These are phyloP conservation scores for Termitomyces sp. DNA, from an alignment of 768 basidiomycete species.

Conservation along the genomic window DNA sequence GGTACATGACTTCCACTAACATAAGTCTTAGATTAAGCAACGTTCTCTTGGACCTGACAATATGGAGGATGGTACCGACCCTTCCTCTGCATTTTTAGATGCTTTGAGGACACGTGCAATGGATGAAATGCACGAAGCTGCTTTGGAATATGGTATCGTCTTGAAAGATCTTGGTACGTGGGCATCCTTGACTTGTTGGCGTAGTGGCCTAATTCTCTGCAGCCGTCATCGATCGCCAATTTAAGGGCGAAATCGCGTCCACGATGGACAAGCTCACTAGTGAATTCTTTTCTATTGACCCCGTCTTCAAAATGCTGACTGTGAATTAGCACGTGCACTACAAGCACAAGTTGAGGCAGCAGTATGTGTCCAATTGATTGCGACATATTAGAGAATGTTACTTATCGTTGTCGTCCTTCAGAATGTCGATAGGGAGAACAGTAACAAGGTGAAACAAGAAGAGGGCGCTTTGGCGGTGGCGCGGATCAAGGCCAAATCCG, in stretches of 20 bases:
- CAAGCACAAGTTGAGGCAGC: constrained; percentile 88
- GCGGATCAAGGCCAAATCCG: constrained; percentile 65
- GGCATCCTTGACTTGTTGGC: not conserved
- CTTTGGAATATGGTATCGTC: constrained; percentile 78
- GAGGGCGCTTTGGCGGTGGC: constrained; percentile 75
- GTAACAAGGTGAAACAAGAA: constrained; percentile 83
- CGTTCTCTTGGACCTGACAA: constrained; percentile 73
- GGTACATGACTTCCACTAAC: not conserved
- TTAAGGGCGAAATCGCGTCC: constrained; percentile 82
- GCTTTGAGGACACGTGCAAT: constrained; percentile 78
- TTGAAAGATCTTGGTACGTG: constrained; percentile 69
- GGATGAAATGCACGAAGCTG: constrained; percentile 82
- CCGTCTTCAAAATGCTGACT: constrained; percentile 5
- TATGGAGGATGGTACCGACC: constrained; percentile 63
- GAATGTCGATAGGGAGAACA: constrained; percentile 86
- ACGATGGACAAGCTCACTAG: constrained; percentile 81
- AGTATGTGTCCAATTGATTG: constrained; percentile 30
- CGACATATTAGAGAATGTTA: not conserved
- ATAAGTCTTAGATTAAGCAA: constrained; percentile 57
- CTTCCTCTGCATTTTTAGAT: constrained; percentile 75
- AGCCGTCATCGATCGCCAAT: constrained; percentile 85
- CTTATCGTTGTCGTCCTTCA: constrained; percentile 17
- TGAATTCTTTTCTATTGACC: constrained; percentile 9
- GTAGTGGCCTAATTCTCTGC: not conserved
- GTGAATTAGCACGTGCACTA: constrained; percentile 55